Base-by-base conservation (phyloP, 2,329 filamentous ascomycete species). In the Conoideocrella luteorostrata region DNA sequence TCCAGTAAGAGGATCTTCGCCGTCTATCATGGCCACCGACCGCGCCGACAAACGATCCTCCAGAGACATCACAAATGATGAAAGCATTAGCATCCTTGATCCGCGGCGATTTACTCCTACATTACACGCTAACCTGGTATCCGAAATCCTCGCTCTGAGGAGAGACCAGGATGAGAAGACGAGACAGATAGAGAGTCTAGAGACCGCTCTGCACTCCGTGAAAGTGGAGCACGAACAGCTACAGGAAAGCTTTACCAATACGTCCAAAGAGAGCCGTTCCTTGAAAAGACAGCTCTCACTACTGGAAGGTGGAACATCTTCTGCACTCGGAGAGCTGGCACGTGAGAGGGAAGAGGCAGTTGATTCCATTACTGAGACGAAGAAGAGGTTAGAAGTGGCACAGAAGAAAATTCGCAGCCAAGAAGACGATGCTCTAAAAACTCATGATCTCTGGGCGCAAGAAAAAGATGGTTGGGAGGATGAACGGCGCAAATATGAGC, bases 101-200 rank as follows among this genome's bases (percentile, higher is more conserved):
- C 89, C 93, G 3, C 81, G 91, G 44, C 80, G 93, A 29, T 96
- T 98, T 59, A 98, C 93, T 0, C 93, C 93, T 2, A 97, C 90
- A 0, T 69, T 98, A 10, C 93, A 97, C 62, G 93, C 93, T 7
- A 96, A 88, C 39, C 71, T 98, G 6, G 91, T 98, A 1, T 91
- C 91, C 0, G 93, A 98, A 63, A 98, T 98, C 50, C 71, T 98
- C 30, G 80, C 82, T 2, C 68, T 98, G 39, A 81, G 90, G 18
- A 77, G 93, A 46, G 93, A 98, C 51, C 80, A 97, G 49, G 93
- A 98, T 59, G 88, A 86, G 33, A 96, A 95, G 65, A 78, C 84
- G 35, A 87, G 81, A 55, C 77, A 88, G 42, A 95, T 98, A 43
- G 90, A 96, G 59, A 81, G 78, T 42, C 72, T 98, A 13, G 93